Base-by-base conservation (phyloP, 208 protist species). In the Trypanosoma vivax region DNA sequence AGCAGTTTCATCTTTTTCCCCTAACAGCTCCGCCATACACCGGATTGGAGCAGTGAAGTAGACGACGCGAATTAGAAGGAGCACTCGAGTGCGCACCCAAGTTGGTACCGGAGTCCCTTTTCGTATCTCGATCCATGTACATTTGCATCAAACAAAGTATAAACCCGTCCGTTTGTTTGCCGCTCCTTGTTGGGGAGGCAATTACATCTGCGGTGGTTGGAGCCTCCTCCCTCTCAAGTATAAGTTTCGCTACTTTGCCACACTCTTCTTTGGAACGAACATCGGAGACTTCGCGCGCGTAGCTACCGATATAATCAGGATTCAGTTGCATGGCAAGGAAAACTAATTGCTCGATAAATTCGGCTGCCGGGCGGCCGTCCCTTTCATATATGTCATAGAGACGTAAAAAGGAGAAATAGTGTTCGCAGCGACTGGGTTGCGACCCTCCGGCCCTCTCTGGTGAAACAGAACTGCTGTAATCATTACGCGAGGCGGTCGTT, bases 381-480 rank as follows among this genome's bases (percentile, higher is more conserved):
- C 50, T 65, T 52, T 92, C 85, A 50, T 72, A 89, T 41, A 79
- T 77, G 63, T 92, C 74, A 57, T 90, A 92, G 31, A 92, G 68
- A 19, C 79, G 81, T 14, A 92, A 59, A 66, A 92, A 92, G n/a
- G 81, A 89, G 58, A 92, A 92, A 48, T 89, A 92, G 60, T 92
- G 85, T 60, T 92, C 85, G 30, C 80, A 76, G 13, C 79, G 70
- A 29, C 58, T 71, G 18, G 54, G 43, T 49, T 69, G 62, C 7
- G 35, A 50, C 42, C 3, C 41, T 31, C 10, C 25, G 14, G 21
- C 19, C 14, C 33, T 60, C n/a, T 67, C 56, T 24, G 21, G 38
- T 11, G 42, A n/a, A 18, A 50, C 18, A 37, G 40, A 39, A 24
- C 51, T 59, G 25, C 16, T 49, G 14, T 19, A n/a, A 38, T 56